Evolutionary conservation across 768 basidiomycete species (phyloP).

Genomic region (Dendrothele bispora): DNA sequence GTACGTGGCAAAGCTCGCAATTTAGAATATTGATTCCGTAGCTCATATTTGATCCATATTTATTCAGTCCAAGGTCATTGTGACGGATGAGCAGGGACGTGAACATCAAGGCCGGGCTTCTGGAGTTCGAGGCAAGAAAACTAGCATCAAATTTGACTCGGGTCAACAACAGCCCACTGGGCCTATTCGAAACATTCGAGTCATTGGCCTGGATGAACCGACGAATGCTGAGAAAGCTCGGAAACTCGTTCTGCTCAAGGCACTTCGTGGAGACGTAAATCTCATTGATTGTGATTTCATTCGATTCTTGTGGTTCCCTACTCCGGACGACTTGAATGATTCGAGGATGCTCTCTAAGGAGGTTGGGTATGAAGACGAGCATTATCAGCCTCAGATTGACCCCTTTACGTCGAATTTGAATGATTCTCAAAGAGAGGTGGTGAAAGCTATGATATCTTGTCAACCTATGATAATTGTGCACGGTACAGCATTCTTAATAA

Average conservation of each 20-base stretch:
- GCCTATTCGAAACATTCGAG: conserved; percentile 29
- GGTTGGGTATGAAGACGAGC: background rate
- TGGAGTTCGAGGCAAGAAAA: conserved; percentile 32
- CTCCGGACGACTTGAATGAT: conserved; percentile 8
- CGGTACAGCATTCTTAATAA: conserved; percentile 23
- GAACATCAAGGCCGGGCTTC: conserved; percentile 31
- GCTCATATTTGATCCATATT: background rate
- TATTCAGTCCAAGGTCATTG: conserved; percentile 31
- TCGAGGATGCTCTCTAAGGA: conserved; percentile 1
- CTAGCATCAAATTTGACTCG: conserved; percentile 27
- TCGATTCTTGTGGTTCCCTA: conserved; percentile 39
- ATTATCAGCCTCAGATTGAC: background rate
- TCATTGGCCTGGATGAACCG: conserved; percentile 40
- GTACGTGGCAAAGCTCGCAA: too few species aligned
- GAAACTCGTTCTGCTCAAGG: conserved; percentile 34
- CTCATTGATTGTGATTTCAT: conserved; percentile 34
- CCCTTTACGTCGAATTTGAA: conserved; percentile 24
- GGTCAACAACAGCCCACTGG: conserved; percentile 17
- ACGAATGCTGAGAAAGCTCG: conserved; percentile 39
- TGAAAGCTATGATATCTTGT: conserved; percentile 31
- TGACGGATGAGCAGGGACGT: conserved; percentile 31
- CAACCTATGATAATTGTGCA: conserved; percentile 36
- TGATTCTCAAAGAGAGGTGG: conserved; percentile 36
- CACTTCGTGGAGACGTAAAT: conserved; percentile 31
- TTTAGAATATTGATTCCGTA: too few species aligned